Conservation (phyloP, 257 asterid genomes). For the Craterostigma plantagineum region DNA sequence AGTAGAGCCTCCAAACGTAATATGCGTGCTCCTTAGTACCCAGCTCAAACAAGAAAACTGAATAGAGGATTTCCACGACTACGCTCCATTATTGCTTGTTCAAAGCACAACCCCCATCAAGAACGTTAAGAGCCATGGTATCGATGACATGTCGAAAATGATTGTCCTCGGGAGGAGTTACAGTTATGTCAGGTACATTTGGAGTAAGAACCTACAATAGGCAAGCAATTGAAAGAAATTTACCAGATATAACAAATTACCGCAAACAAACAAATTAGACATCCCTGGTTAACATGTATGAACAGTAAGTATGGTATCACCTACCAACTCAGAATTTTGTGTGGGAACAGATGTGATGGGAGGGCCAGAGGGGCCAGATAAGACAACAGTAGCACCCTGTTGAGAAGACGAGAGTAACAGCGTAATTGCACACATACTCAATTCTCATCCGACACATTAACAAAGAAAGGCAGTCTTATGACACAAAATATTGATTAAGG, state of each 20-base stretch:
- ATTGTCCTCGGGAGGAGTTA: constrained; percentile 62
- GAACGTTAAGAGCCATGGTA: constrained; percentile 91
- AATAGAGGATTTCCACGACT: constrained; percentile 85
- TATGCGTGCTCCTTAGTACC: constrained; percentile 89
- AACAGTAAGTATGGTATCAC: constrained; percentile 11
- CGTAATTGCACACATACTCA: too few relatives aligned
- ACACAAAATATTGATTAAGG: constrained; percentile 2
- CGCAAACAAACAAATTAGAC: background rate
- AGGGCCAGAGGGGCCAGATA: constrained; percentile 89
- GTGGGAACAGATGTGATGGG: constrained; percentile 70
- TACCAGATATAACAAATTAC: constrained; percentile 3
- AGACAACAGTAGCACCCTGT: constrained; percentile 88
- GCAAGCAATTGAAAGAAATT: constrained; percentile 6
- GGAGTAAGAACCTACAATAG: constrained; percentile 67
- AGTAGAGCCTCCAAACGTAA: constrained; percentile 95
- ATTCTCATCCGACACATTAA: too few relatives aligned
- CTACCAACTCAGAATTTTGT: constrained; percentile 86
- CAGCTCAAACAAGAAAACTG: constrained; percentile 78
- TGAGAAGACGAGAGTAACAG: constrained; percentile 10
- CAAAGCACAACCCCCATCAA: constrained; percentile 97
- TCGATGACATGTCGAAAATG: constrained; percentile 75
- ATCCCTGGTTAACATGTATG: too few relatives aligned
- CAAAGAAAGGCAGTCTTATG: too few relatives aligned
- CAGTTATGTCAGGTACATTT: constrained; percentile 77
- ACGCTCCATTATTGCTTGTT: constrained; percentile 94